Evolutionary conservation across 805 yeast species (phyloP), one percentile per base, ranked within the genome.

Genomic region (Sugiyamaella mastotermitis): DNA sequence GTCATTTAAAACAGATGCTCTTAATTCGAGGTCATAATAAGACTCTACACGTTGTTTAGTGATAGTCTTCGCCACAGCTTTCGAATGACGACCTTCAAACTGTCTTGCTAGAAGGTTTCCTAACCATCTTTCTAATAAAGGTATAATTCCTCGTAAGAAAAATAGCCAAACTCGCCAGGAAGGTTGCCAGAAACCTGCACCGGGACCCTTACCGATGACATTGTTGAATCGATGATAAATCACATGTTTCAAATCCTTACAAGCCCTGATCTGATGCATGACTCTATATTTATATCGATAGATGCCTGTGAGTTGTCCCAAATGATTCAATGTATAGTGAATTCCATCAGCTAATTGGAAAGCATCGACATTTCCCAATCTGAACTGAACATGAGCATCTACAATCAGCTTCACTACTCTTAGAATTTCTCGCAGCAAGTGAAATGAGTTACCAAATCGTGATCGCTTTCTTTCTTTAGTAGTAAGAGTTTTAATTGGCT

Each of bases 171-270:
- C 90, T 49, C 96, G 68, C 98, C 97, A 92, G 1, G 96, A 84
- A 0, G 98, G 98, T 55, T 92, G 97, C 99, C 99, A 92, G 58
- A 92, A 83, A 1, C 99, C 99, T 65, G 95, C 84, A 0, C 98
- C 98, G 1, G 98, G 97, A 2, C 98, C 98, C 55, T 90, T 92
- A 0, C 97, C 97, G 18, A 92, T 83, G n/a, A 75, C 66, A 25
- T 71, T 68, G 55, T 92, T 92, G 64, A 92, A 92, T 45, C 81
- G 69, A 47, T 84, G 72, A 55, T 92, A 92, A 1, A 92, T 81
- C 5, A 90, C 79, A 57, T 92, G 98, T 60, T 92, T 92, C 52
- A 92, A 64, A 61, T 92, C 98, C 57, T 92, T 92, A 58, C 97
- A 87, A 2, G 94, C 88, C 35, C 97, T 74, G 28, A 92, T 88